phyloP scores from a whole-genome alignment of 805 yeast genomes.

The Candida schatavii region DNA sequence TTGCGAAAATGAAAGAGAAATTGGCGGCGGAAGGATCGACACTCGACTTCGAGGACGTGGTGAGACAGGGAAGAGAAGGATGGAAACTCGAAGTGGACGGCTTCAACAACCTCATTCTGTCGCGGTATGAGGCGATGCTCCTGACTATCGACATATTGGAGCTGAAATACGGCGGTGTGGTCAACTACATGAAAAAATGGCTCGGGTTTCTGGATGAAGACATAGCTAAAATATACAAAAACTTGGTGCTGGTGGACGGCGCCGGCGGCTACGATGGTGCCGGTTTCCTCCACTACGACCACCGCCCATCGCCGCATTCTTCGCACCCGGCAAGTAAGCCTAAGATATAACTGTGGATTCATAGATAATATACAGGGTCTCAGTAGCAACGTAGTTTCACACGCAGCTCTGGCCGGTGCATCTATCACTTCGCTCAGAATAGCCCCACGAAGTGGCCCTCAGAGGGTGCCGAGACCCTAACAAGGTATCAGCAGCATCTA shows the following conservation, averaged over 20 bases:
- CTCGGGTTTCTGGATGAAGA: slow-evolving; percentile 48
- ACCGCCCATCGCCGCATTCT: slow-evolving; percentile 5
- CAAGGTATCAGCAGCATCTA: too few relatives aligned
- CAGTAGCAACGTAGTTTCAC: too few relatives aligned
- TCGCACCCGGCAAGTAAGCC: not conserved
- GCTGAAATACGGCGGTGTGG: slow-evolving; percentile 52
- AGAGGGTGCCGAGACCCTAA: too few relatives aligned
- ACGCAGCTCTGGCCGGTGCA: too few relatives aligned
- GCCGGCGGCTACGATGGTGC: slow-evolving; percentile 12
- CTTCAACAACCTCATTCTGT: slow-evolving; percentile 56
- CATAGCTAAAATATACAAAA: slow-evolving; percentile 27
- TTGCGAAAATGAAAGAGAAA: slow-evolving; percentile 28
- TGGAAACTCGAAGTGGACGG: slow-evolving; percentile 51
- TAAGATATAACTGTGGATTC: slow-evolving; percentile 2
- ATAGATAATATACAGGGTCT: too few relatives aligned
- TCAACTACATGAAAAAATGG: slow-evolving; percentile 41
- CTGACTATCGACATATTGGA: slow-evolving; percentile 55
- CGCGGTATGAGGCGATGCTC: slow-evolving; percentile 69
- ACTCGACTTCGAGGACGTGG: slow-evolving; percentile 18
- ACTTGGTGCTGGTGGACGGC: slow-evolving; percentile 22
- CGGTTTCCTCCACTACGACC: slow-evolving; percentile 13
- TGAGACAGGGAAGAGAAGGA: slow-evolving; percentile 35
- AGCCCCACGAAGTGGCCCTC: too few relatives aligned
- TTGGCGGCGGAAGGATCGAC: slow-evolving; percentile 15
- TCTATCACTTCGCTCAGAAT: too few relatives aligned